These are phyloP conservation scores for Omphalotus olearius DNA, from an alignment of 1,284 basidiomycete species.

Conservation along the genomic window DNA sequence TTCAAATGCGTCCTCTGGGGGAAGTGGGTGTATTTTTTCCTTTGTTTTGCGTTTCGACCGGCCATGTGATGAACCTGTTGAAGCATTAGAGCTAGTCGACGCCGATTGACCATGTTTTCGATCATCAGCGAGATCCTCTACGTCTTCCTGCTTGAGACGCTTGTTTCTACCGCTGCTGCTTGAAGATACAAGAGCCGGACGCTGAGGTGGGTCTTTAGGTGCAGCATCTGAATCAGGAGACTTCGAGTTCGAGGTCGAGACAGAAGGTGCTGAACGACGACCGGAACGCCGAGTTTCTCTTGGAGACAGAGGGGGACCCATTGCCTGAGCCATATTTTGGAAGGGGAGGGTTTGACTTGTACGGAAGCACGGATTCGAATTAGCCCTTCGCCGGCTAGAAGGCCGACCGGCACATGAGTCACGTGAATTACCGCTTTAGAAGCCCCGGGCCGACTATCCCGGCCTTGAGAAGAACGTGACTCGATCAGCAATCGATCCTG, in stretches of 20 bases:
- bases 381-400: too few relatives aligned
- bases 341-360: too few relatives aligned
- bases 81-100: slow-evolving; percentile 26
- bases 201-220: slow-evolving; percentile 45
- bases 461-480: too few relatives aligned
- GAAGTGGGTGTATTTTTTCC: slow-evolving; percentile 32
- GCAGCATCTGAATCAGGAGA: slow-evolving; percentile 66
- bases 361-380: too few relatives aligned
- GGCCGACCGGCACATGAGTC: too few relatives aligned
- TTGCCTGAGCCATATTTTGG: slow-evolving; percentile 25
- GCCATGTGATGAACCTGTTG: slow-evolving; percentile 33
- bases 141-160: slow-evolving; percentile 69
- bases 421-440: too few relatives aligned
- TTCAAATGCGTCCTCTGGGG: slow-evolving; percentile 34
- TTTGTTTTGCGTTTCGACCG: slow-evolving; percentile 53
- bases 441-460: too few relatives aligned
- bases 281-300: slow-evolving; percentile 74
- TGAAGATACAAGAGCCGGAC: slow-evolving; percentile 40
- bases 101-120: slow-evolving; percentile 34
- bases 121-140: slow-evolving; percentile 57
- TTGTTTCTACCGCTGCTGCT: slow-evolving; percentile 47
- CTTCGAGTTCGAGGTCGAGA: slow-evolving; percentile 63
- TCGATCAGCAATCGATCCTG: background rate
- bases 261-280: slow-evolving; percentile 62
- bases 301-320: slow-evolving; percentile 74